Percentiles rank a stretch among this genome's conserved stretches.
Conservation (phyloP, 306 rosid species). For the Castanospermum australe region DNA sequence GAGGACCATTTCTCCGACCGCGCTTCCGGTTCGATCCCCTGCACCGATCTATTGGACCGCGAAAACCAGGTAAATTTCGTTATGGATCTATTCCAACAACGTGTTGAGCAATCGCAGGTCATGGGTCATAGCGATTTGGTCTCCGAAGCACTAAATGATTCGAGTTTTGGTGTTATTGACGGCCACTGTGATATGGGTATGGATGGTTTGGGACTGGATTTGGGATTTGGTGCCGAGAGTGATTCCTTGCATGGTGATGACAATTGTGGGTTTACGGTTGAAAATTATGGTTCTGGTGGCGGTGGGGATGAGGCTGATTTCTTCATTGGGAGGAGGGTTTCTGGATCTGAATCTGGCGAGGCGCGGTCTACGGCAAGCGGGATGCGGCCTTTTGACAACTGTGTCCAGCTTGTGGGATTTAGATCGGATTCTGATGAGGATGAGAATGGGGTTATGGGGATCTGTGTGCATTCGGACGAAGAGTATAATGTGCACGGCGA, state of each 20-base stretch:
- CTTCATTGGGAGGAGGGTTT: conserved; percentile 41
- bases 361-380: conserved; percentile 22
- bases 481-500: conserved; percentile 37
- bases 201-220: conserved; percentile 44
- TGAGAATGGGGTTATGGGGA: conserved; percentile 32
- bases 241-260: conserved; percentile 28
- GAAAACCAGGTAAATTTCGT: conserved; percentile 70
- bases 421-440: conserved; percentile 61
- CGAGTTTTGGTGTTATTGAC: conserved; percentile 52
- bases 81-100: conserved; percentile 83
- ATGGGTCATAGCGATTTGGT: conserved; percentile 33
- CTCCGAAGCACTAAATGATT: conserved; percentile 34
- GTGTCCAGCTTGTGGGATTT: conserved; percentile 31
- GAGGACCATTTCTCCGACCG: conserved; percentile 25
- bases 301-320: conserved; percentile 34
- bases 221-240: conserved; percentile 39
- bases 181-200: conserved; percentile 36
- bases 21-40: conserved; percentile 29
- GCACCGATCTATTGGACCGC: conserved; percentile 43
- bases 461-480: conserved; percentile 53
- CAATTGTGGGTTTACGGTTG: conserved; percentile 16
- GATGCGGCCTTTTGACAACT: conserved; percentile 25
- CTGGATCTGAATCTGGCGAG: conserved; percentile 42
- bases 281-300: conserved; percentile 10
- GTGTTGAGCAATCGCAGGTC: conserved; percentile 80